Conservation (phyloP, 108 stramenopile species). For the Mayamaea pseudoterrestris region DNA sequence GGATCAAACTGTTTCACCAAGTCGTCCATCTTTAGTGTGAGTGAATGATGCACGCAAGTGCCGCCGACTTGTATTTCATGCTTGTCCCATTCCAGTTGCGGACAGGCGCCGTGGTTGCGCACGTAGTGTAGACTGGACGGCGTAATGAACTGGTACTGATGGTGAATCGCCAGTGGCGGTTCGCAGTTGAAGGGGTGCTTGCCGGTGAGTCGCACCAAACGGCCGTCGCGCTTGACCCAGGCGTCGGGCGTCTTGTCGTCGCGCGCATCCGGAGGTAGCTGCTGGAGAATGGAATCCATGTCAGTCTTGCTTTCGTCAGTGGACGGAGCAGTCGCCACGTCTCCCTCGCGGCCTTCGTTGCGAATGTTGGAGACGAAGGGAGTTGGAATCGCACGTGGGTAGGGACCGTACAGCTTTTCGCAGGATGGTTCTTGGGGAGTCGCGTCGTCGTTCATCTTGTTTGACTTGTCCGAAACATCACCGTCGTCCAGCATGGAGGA, state of each 20-base stretch:
- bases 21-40: constrained; percentile 79
- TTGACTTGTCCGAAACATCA: too few relatives aligned
- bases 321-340: constrained; percentile 31
- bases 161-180: constrained; percentile 69
- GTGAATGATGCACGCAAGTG: constrained; percentile 23
- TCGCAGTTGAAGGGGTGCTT: constrained; percentile 98
- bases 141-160: constrained; percentile 72
- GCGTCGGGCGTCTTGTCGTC: constrained; percentile 81
- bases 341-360: constrained; percentile 38
- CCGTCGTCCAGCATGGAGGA: too few relatives aligned
- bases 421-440: neutral
- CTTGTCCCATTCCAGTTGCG: constrained; percentile 66
- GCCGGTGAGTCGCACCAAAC: constrained; percentile 88
- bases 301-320: constrained; percentile 36
- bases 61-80: constrained; percentile 61
- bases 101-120: constrained; percentile 86
- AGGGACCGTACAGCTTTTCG: neutral
- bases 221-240: constrained; percentile 81
- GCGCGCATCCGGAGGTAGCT: constrained; percentile 56
- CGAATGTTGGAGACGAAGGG: constrained; percentile 28
- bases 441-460: neutral
- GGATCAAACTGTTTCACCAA: constrained; percentile 40
- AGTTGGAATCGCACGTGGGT: constrained; percentile 40
- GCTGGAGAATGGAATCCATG: too few relatives aligned
- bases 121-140: constrained; percentile 77